Conservation (phyloP, 108 stramenopile species). For the Fragilaria radians region DNA sequence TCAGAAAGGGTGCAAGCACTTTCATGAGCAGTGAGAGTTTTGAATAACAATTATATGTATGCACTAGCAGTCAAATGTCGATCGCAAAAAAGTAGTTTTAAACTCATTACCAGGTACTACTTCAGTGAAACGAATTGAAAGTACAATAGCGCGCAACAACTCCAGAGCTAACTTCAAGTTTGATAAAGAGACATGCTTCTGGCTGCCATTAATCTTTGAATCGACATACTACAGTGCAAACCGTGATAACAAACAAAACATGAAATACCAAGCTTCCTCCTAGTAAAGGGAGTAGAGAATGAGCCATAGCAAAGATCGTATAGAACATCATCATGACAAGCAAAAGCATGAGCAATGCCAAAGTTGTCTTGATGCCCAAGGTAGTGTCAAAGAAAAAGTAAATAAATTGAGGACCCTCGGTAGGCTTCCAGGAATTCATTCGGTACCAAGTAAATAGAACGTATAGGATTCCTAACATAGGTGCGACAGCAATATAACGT, state of each 20-base stretch:
- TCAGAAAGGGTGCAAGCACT: no score
- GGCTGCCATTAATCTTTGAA: conserved; percentile 15
- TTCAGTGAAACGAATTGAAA: no score
- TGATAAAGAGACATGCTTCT: no score
- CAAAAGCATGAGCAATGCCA: conserved; percentile 12
- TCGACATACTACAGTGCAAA: conserved; percentile 10
- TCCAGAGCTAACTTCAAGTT: no score
- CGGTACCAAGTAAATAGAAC: conserved; percentile 27
- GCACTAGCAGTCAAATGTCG: no score
- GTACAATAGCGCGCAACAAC: no score
- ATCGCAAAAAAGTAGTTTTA: no score
- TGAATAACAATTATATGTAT: no score
- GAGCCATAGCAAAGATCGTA: conserved; percentile 24
- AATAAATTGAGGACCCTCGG: conserved; percentile 28
- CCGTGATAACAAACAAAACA: conserved; percentile 1
- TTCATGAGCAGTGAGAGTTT: no score
- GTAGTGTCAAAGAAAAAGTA: conserved; percentile 45
- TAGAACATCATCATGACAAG: conserved; percentile 28
- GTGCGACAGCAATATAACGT: conserved; percentile 11
- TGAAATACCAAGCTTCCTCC: conserved; percentile 4
- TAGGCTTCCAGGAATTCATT: conserved; percentile 11
- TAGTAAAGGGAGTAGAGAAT: background rate
- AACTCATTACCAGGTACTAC: no score
- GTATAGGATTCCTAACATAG: conserved; percentile 22
- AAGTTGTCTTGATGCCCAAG: conserved; percentile 14